Conservation (phyloP, 371 early-diverging fungal genomes). For the Saksenaea oblongispora region DNA sequence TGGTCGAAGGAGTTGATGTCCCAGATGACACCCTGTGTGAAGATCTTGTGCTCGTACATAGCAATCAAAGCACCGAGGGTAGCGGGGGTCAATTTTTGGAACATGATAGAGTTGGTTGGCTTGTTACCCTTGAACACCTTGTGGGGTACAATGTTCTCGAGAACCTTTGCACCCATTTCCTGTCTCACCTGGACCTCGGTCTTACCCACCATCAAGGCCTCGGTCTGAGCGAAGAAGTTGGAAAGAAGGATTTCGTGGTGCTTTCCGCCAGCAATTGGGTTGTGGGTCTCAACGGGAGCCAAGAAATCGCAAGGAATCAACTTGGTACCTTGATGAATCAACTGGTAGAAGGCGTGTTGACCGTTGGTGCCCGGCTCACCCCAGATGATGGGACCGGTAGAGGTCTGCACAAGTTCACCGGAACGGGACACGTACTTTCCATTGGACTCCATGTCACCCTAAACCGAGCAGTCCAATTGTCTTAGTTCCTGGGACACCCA, state of each 20-base stretch:
- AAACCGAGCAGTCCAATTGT: not conserved
- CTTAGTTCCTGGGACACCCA: too few relatives aligned
- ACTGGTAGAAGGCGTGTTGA: constrained; percentile 99
- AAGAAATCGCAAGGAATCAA: constrained; percentile 96
- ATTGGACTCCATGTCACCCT: constrained; percentile 99
- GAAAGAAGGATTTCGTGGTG: constrained; percentile 96
- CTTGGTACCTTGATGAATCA: constrained; percentile 99
- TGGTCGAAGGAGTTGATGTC: constrained; percentile 97
- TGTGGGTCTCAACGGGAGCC: constrained; percentile 88
- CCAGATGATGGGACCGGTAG: constrained; percentile 98
- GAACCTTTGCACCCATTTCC: constrained; percentile 64
- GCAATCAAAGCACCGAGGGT: constrained; percentile 95
- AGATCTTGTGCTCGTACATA: constrained; percentile 99
- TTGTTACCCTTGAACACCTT: constrained; percentile 96
- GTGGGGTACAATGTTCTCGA: constrained; percentile 80
- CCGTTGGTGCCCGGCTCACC: constrained; percentile 99
- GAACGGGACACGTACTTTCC: constrained; percentile 94
- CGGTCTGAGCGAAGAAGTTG: constrained; percentile 99
- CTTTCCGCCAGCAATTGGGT: constrained; percentile 73
- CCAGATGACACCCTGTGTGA: constrained; percentile 98
- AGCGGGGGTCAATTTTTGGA: constrained; percentile 91
- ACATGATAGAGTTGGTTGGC: constrained; percentile 96
- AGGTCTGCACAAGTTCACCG: constrained; percentile 75
- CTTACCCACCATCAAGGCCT: constrained; percentile 97
- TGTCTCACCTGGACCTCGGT: constrained; percentile 72